Percentiles rank a stretch among this genome's conserved stretches.
These are phyloP conservation scores for Amauroascus verrucosus DNA, from an alignment of 2,329 filamentous ascomycete species.

Conservation along the genomic window DNA sequence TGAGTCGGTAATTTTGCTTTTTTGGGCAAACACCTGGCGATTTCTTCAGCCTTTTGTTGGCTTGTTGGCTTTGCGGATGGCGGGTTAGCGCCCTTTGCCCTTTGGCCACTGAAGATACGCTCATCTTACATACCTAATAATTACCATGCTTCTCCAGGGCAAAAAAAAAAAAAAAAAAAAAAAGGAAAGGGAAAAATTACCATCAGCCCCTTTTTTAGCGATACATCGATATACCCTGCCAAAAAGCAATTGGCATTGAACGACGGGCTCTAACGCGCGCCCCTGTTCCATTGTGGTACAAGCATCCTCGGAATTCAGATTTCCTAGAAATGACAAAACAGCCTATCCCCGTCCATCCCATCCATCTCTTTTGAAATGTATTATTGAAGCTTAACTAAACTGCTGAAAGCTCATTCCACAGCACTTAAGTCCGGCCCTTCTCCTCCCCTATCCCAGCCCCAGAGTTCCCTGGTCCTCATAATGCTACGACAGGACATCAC, in stretches of 20 bases:
- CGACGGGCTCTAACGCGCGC: background rate
- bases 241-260: constrained; percentile 2
- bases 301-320: constrained; percentile 10
- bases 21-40: background rate
- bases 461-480: constrained; percentile 4
- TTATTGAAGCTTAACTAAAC: constrained; percentile 12
- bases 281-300: constrained; percentile 10
- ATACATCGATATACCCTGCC: constrained; percentile 7
- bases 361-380: constrained; percentile 9
- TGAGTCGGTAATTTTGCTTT: background rate
- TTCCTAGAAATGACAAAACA: constrained; percentile 4
- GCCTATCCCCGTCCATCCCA: constrained; percentile 10
- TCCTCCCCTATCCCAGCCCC: constrained; percentile 1
- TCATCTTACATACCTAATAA: too few species aligned
- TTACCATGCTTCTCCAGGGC: too few species aligned
- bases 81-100: background rate
- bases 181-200: background rate
- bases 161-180: too few species aligned
- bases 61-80: too few species aligned
- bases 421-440: background rate
- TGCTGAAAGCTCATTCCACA: constrained; percentile 2
- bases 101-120: background rate
- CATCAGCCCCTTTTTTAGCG: constrained; percentile 2
- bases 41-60: background rate
- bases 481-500: constrained; percentile 1